phyloP scores from a whole-genome alignment of 2,329 filamentous ascomycete species.

The Talaromyces sp. region DNA sequence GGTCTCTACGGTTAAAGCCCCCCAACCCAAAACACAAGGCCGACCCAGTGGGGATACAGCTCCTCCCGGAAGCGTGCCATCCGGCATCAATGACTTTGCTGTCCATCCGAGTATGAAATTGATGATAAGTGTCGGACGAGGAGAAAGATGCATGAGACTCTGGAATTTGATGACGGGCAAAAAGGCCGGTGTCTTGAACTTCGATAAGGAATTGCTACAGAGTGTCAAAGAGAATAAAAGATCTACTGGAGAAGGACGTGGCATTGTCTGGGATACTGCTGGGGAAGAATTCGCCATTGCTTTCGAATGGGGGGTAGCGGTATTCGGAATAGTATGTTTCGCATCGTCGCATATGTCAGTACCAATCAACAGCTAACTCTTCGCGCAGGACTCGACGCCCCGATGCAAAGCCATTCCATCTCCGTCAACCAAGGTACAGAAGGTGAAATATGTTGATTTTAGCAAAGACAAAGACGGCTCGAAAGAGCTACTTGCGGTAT shows the following conservation, averaged over 20 bases:
- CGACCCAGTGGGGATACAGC: slow-evolving; percentile 88
- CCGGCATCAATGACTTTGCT: slow-evolving; percentile 91
- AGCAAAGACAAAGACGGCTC: slow-evolving; percentile 42
- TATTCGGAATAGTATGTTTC: slow-evolving; percentile 67
- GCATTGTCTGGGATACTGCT: slow-evolving; percentile 71
- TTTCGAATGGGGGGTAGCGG: slow-evolving; percentile 77
- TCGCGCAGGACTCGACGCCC: slow-evolving; percentile 64
- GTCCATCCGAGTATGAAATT: slow-evolving; percentile 95
- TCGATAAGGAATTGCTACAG: slow-evolving; percentile 65
- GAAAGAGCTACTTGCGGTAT: slow-evolving; percentile 63
- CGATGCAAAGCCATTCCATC: slow-evolving; percentile 66
- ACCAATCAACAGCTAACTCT: slow-evolving; percentile 8
- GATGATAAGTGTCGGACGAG: slow-evolving; percentile 87
- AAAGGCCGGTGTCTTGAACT: slow-evolving; percentile 89
- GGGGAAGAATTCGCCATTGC: slow-evolving; percentile 82
- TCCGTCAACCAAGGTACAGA: slow-evolving; percentile 73
- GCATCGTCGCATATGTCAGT: neutral
- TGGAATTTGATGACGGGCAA: slow-evolving; percentile 97
- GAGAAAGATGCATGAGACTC: slow-evolving; percentile 83
- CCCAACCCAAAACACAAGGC: slow-evolving; percentile 71
- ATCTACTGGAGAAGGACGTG: slow-evolving; percentile 73
- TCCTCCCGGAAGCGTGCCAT: slow-evolving; percentile 69
- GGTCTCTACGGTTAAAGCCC: slow-evolving; percentile 81
- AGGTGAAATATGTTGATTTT: slow-evolving; percentile 63
- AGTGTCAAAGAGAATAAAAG: slow-evolving; percentile 72